Base-by-base conservation (phyloP, 1,284 basidiomycete genomes). In the Cutaneotrichosporon arboriforme region DNA sequence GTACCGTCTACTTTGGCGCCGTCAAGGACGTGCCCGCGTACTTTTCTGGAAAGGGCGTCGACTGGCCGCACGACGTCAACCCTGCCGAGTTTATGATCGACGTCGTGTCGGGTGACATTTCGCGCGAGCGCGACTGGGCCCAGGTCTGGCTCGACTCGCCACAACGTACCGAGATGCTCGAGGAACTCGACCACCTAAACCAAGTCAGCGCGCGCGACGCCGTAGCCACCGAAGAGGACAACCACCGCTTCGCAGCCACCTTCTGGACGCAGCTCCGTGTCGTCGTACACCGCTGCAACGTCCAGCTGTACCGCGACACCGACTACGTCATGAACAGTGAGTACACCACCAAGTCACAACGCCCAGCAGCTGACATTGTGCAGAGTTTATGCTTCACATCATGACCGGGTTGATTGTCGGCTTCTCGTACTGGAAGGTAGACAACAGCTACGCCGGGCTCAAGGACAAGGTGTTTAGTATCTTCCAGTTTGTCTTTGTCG, bases 101-200 rank as follows among this genome's bases (percentile, higher is more conserved):
- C 52, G 59, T 72, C 23, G 68, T 72, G 1, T 71, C 70, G 4
- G 70, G 72, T 15, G 65, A 67, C 18, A 45, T 65, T 35, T 62
- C 64, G 8, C 62, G 58, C 26, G 44, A 38, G 8, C 46, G 50
- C 33, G 85, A 89, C 61, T 90, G 87, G 87, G 81, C 83, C 39
- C 80, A 86, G 49, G 74, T 87, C 14, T 88, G 86, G 86, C 69
- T 80, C 21, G 76, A 73, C 52, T 80, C 69, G 35, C 57, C 73
- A 4, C 75, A 80, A 56, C 68, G 69, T 48, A 64, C 67, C 41
- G 54, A 58, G 14, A 66, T 76, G 36, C 64, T 73, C 35, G 45
- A 63, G 12, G 72, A 80, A 58, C 70, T 81, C 34, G 76, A 77
- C 20, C 48, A 62, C 5, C 66, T 78, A 45, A 41, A 37, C 21